Base-by-base conservation (phyloP, 306 rosid genomes). In the Oemleria cerasiformis region DNA sequence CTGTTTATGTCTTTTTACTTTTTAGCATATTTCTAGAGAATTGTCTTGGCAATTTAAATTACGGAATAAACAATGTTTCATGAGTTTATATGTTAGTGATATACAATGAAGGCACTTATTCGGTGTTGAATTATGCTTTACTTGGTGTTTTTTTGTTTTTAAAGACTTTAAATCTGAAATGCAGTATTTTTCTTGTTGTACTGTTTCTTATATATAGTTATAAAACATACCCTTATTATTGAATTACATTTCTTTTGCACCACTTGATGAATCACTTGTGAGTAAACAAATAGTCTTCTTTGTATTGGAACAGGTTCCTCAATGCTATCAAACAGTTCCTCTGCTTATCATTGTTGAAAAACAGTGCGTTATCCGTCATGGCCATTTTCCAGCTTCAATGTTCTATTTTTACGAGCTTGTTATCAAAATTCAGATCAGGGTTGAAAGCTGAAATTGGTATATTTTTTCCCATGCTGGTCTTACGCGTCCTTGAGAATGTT, bases 321-420 rank as follows among this genome's bases (percentile, higher is more conserved):
- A 81, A 81, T 81, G 91, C 85, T 49, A 86, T 95, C 84, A 95
- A 89, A 86, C 99, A 91, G 83, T 88, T 86, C 77, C 96, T 95
- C 38, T 95, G 99, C 87, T 82, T 95, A 75, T 95, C 99, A 50
- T 75, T 95, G 78, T 85, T 95, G 55, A 95, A 95, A 85, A 95
- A 95, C 83, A 95, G 99, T 74, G 96, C 99, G 23, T 79, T 95
- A 67, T 91, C 99, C 11, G 96, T 81, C 19, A 95, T 95, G 99
- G 88, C 92, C 71, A 91, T 95, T 83, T 95, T 95, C 85, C 99
- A 95, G 88, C 96, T 95, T 58, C 97, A 95, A 75, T 91, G 97
- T 77, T 84, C 92, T 63, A 91, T 95, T 73, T 95, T 95, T 79
- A 71, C 73, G 76, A 95, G 83, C 88, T 85, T 95, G 85, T 76